Evolutionary conservation across 164 flowering plant species (phyloP).

Genomic region (Tetracentron sinense): DNA sequence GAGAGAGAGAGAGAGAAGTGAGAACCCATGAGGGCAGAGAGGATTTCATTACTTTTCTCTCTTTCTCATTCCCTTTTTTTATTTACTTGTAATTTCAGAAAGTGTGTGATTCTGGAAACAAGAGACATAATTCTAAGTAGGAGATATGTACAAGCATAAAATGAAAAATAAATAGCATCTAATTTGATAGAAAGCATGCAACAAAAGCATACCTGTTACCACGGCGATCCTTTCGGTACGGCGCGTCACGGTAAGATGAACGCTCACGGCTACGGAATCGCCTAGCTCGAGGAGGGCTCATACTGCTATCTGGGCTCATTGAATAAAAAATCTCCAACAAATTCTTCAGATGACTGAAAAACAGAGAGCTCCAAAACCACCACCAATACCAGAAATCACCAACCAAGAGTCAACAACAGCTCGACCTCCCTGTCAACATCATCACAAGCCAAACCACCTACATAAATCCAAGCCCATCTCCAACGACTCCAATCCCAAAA

Average conservation of each 20-base stretch:
- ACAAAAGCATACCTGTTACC: slow-evolving; percentile 18
- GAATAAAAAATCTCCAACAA: background rate
- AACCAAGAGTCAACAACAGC: slow-evolving; percentile 11
- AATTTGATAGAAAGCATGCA: too few species aligned
- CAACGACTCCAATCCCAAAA: slow-evolving; percentile 2
- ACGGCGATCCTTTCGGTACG: slow-evolving; percentile 33
- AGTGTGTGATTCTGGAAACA: too few species aligned
- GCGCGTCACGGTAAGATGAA: slow-evolving; percentile 30
- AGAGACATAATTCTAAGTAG: too few species aligned
- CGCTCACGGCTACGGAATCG: slow-evolving; percentile 30
- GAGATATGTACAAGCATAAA: too few species aligned
- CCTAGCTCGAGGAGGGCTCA: slow-evolving; percentile 29
- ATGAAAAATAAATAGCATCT: too few species aligned
- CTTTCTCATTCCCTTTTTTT: too few species aligned
- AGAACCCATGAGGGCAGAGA: too few species aligned
- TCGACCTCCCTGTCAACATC: slow-evolving; percentile 25
- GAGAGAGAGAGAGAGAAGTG: too few species aligned
- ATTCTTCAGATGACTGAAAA: slow-evolving; percentile 7
- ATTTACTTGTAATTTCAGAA: too few species aligned
- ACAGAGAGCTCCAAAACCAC: slow-evolving; percentile 8
- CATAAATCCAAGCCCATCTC: slow-evolving; percentile 20
- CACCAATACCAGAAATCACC: slow-evolving; percentile 6
- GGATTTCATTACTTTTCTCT: too few species aligned
- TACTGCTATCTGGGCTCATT: slow-evolving; percentile 25
- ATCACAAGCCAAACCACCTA: slow-evolving; percentile 26